These are phyloP conservation scores for Rhytidhysteron rufulum DNA, from an alignment of 2,329 filamentous ascomycete species.

Conservation along the genomic window DNA sequence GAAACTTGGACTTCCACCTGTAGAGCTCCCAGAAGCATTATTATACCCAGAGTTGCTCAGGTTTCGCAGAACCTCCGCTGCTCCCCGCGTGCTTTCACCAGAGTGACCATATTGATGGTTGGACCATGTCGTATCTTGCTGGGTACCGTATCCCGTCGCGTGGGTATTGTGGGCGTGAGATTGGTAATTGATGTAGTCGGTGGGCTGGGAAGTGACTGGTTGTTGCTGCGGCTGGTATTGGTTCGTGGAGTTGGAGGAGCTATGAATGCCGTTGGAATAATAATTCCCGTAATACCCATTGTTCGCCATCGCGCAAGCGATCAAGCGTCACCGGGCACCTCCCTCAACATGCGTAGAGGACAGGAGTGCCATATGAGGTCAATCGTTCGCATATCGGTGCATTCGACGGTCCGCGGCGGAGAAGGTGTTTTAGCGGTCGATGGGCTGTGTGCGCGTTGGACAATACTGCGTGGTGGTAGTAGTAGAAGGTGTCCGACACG, in stretches of 20 bases:
- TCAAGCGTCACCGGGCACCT: no score
- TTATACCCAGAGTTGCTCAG: constrained; percentile 31
- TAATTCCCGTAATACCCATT: constrained; percentile 23
- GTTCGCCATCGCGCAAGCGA: no score
- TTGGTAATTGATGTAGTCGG: constrained; percentile 26
- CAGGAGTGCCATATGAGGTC: no score
- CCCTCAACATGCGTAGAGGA: no score
- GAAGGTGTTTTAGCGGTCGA: no score
- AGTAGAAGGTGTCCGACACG: no score
- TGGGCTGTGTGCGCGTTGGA: no score
- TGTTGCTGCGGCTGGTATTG: constrained; percentile 20
- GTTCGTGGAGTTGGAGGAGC: constrained; percentile 14
- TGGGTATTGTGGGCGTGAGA: constrained; percentile 17
- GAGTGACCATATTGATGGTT: constrained; percentile 20
- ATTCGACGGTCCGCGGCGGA: no score
- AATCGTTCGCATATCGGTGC: no score
- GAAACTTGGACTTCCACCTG: constrained; percentile 17
- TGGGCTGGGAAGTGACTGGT: constrained; percentile 15
- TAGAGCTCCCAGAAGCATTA: constrained; percentile 12
- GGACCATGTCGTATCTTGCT: constrained; percentile 18
- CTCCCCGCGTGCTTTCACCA: constrained; percentile 22
- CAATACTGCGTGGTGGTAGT: no score
- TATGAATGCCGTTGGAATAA: constrained; percentile 13
- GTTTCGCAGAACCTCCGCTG: constrained; percentile 27
- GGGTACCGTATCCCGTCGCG: constrained; percentile 16